Conservation (phyloP, 176 grass and related monocot genomes). For the Zoysia pacifica region DNA sequence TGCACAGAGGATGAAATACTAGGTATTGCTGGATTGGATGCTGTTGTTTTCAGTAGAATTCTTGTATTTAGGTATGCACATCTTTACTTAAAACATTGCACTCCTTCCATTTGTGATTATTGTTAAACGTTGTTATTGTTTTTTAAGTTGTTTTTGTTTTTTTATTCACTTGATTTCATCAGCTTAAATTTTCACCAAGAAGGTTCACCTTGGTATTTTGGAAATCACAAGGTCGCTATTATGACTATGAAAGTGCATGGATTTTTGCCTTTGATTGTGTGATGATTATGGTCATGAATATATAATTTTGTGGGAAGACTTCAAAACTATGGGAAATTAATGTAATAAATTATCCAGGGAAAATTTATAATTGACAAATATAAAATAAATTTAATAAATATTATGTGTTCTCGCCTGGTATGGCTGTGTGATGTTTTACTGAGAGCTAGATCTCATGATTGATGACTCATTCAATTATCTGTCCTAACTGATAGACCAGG, state of each 20-base stretch:
- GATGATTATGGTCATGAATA: not conserved
- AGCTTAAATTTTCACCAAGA: constrained; percentile 9
- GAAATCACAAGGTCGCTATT: constrained; percentile 2
- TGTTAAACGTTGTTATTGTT: not conserved
- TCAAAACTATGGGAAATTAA: not conserved
- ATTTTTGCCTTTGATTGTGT: constrained; percentile 13
- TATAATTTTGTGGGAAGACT: not conserved
- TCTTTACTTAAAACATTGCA: not conserved
- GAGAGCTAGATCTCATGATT: not conserved
- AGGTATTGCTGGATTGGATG: constrained; percentile 75
- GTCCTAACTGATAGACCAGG: not conserved
- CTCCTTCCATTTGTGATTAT: constrained; percentile 5
- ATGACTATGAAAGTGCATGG: not conserved
- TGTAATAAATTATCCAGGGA: not conserved
- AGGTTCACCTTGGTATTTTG: not conserved
- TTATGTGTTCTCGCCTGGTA: not conserved
- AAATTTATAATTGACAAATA: constrained; percentile 4
- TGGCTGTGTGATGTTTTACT: not conserved
- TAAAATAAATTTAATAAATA: too few relatives aligned
- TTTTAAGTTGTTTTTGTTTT: constrained; percentile 7
- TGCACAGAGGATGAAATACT: constrained; percentile 85
- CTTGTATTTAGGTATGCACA: constrained; percentile 72
- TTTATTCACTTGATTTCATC: not conserved
- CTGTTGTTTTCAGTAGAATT: constrained; percentile 84
- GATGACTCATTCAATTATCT: not conserved